Base-by-base conservation (phyloP, 2,329 filamentous ascomycete species). In the Atkinsonella hypoxylon region DNA sequence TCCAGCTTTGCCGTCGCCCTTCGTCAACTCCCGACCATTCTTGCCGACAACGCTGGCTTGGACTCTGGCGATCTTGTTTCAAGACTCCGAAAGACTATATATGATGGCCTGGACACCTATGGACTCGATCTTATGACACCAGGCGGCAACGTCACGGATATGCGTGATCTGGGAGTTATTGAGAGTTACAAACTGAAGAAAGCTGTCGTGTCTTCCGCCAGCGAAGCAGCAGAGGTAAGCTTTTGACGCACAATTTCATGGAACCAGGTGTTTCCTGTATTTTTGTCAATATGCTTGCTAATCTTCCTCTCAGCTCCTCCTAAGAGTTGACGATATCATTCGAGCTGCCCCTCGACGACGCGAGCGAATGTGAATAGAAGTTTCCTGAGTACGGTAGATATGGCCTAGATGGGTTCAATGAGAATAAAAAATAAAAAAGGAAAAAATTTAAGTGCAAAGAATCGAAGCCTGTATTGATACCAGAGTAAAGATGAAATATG, bases 101-200 rank as follows among this genome's bases (percentile, higher is more conserved):
- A 97, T 73, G 87, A 93, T 56, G 93, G 93, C 56, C 83, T 95
- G 79, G 89, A 83, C 47, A 95, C 85, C 54, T 95, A 91, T 49
- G 93, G 93, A 18, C 73, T 98, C 56, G 93, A 98, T 64, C 74
- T 98, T 55, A 76, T 86, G 70, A 89, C 85, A 1, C 90, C 91
- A 2, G 91, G 93, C 40, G 93, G 93, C 53, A 90, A 89, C 43
- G 89, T 98, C 62, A 79, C 88, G 12, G 93, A 98, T 64, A 98
- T 98, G 93, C 81, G 91, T 49, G 89, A 98, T 61, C 67, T 95
- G 45, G 93, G 93, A 43, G 90, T 98, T 30, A 85, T 98, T 58
- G 93, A 98, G 74, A 95, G 89, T 69, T 97, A 96, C 77, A 98
- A 98, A 78, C 73, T 98, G 66, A 98, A 98, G 81, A 85, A 82